Percentiles rank a stretch among this genome's conserved stretches.
phyloP scores from a whole-genome alignment of 805 yeast genomes.

The Cyberlindnera xishuangbannaensis region DNA sequence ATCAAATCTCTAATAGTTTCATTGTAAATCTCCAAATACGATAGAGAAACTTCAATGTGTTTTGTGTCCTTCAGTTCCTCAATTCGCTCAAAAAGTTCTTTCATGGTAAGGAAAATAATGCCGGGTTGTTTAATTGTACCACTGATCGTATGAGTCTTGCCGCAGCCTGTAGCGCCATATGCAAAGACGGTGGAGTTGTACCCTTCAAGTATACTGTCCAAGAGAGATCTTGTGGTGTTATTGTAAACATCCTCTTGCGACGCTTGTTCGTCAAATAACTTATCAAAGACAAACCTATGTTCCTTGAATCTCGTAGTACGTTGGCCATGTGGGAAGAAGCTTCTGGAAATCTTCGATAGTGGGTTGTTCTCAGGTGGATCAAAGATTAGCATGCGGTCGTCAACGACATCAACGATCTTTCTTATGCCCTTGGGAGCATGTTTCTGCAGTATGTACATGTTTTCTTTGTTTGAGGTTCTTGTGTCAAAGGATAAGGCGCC shows the following conservation, averaged over 20 bases:
- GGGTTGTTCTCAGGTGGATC: slow-evolving; percentile 80
- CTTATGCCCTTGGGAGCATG: slow-evolving; percentile 48
- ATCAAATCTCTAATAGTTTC: slow-evolving; percentile 81
- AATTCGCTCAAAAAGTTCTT: slow-evolving; percentile 62
- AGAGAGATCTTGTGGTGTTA: slow-evolving; percentile 62
- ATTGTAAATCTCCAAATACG: slow-evolving; percentile 85
- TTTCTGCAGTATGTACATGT: slow-evolving; percentile 12
- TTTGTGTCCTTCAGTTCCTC: slow-evolving; percentile 50
- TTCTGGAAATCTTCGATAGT: slow-evolving; percentile 26
- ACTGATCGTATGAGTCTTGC: slow-evolving; percentile 88
- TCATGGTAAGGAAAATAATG: slow-evolving; percentile 70
- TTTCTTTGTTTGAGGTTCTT: slow-evolving; percentile 16
- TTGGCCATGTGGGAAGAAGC: slow-evolving; percentile 33
- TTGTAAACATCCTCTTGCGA: slow-evolving; percentile 64
- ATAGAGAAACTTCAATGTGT: slow-evolving; percentile 53
- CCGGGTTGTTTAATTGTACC: slow-evolving; percentile 76
- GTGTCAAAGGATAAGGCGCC: slow-evolving; percentile 39
- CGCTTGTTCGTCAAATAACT: slow-evolving; percentile 60
- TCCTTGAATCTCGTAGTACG: slow-evolving; percentile 52
- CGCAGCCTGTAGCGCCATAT: slow-evolving; percentile 97
- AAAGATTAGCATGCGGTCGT: slow-evolving; percentile 78
- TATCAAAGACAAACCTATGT: slow-evolving; percentile 78
- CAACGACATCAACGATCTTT: slow-evolving; percentile 72
- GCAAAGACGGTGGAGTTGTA: slow-evolving; percentile 91
- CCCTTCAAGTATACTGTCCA: slow-evolving; percentile 76